Percentiles rank a stretch among this genome's conserved stretches.
phyloP scores from a whole-genome alignment of 371 early-diverging fungal species.

The Apophysomyces variabilis region DNA sequence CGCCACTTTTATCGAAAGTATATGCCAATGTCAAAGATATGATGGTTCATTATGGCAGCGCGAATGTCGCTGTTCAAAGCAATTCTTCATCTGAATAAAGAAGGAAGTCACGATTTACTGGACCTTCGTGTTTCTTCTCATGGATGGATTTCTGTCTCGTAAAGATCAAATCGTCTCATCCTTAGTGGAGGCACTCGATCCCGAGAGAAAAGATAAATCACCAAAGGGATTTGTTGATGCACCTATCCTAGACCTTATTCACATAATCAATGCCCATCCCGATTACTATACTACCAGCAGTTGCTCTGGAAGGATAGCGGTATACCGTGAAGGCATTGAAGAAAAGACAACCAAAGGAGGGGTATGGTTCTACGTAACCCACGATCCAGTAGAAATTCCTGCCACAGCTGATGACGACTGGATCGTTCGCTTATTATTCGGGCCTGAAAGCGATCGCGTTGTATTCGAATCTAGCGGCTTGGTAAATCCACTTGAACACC shows the following conservation, averaged over 20 bases:
- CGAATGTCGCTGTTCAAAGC: conserved; percentile 8
- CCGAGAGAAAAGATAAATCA: conserved; percentile 62
- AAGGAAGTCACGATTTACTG: neutral
- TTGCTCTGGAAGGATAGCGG: conserved; percentile 64
- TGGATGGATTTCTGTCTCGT: conserved; percentile 27
- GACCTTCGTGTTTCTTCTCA: neutral
- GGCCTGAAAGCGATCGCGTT: conserved; percentile 36
- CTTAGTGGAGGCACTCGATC: conserved; percentile 55
- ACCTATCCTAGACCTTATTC: conserved; percentile 60
- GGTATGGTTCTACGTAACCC: conserved; percentile 64
- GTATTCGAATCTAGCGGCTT: conserved; percentile 20
- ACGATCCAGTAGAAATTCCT: conserved; percentile 59
- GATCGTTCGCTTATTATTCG: conserved; percentile 45
- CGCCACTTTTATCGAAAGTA: conserved; percentile 31
- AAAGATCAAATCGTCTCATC: conserved; percentile 47
- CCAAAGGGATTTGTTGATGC: conserved; percentile 70
- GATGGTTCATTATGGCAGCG: conserved; percentile 56
- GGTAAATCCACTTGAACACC: conserved; percentile 22
- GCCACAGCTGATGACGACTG: conserved; percentile 26
- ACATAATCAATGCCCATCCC: conserved; percentile 52
- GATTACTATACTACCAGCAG: conserved; percentile 68
- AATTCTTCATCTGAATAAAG: conserved; percentile 6
- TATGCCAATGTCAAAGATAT: conserved; percentile 58
- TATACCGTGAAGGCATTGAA: conserved; percentile 56
- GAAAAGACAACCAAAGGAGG: conserved; percentile 57